Conservation (phyloP, 202 grass and related monocot species). For the Elaeis oleifera region DNA sequence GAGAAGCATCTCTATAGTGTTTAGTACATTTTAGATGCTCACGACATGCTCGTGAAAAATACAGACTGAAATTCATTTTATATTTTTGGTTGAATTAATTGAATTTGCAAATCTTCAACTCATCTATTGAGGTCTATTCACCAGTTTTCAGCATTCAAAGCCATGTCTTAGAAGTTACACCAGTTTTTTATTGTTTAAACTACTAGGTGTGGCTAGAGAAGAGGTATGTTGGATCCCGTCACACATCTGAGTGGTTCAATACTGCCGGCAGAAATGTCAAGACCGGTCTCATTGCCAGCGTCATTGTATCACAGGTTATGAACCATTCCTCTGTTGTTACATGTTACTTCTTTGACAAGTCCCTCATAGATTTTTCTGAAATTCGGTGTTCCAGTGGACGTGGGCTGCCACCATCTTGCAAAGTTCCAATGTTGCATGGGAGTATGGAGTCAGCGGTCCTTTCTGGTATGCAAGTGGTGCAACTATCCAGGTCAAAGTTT, state of each 20-base stretch:
- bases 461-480: slow-evolving; percentile 96
- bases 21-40: too few relatives aligned
- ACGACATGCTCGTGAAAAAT: too few relatives aligned
- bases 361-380: too few relatives aligned
- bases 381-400: slow-evolving; percentile 47
- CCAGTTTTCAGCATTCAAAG: too few relatives aligned
- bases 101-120: too few relatives aligned
- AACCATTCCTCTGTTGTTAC: neutral
- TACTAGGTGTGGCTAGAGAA: slow-evolving; percentile 84
- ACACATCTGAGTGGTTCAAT: slow-evolving; percentile 95
- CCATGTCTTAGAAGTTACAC: too few relatives aligned
- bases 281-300: slow-evolving; percentile 91
- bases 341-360: too few relatives aligned
- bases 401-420: slow-evolving; percentile 95
- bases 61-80: too few relatives aligned
- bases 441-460: slow-evolving; percentile 89
- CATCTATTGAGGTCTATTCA: too few relatives aligned
- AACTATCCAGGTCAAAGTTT: slow-evolving; percentile 53
- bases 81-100: too few relatives aligned
- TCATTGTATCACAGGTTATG: slow-evolving; percentile 75
- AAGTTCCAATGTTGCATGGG: slow-evolving; percentile 92
- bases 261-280: slow-evolving; percentile 88
- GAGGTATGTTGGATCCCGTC: slow-evolving; percentile 62
- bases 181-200: neutral
- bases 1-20: too few relatives aligned